A percentile compares a stretch with the other conserved stretches of the same genome.
Evolutionary conservation across 495 filamentous ascomycete species (phyloP).

Genomic region (Hypoxylon fragiforme): DNA sequence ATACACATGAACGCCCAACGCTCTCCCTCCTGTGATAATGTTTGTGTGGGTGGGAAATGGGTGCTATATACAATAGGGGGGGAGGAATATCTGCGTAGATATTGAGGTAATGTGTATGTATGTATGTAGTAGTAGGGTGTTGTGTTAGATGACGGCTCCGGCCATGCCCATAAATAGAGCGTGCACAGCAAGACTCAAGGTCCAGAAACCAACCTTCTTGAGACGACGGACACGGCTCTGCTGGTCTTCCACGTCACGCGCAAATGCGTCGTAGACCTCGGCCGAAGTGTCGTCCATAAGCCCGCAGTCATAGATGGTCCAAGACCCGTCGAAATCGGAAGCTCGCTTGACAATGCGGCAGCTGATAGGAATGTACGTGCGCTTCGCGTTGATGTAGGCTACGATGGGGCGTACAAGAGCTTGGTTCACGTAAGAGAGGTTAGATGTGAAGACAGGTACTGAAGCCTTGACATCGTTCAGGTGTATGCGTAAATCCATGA

Average conservation of each 20-base stretch:
- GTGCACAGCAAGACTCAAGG: constrained; percentile 84
- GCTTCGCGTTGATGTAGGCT: constrained; percentile 95
- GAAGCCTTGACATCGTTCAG: constrained; percentile 90
- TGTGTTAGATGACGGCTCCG: constrained; percentile 63
- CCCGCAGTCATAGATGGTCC: constrained; percentile 92
- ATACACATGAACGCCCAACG: too few species aligned
- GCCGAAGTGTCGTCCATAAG: constrained; percentile 94
- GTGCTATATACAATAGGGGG: too few species aligned
- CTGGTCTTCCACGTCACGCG: constrained; percentile 81
- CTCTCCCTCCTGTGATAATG: too few species aligned
- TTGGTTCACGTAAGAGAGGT: constrained; percentile 94
- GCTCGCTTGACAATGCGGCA: constrained; percentile 89
- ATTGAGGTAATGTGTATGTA: too few species aligned
- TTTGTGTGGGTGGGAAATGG: too few species aligned
- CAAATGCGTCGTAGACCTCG: constrained; percentile 92
- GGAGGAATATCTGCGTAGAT: too few species aligned
- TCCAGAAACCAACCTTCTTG: constrained; percentile 97
- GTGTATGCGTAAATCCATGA: constrained; percentile 87
- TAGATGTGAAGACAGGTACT: constrained; percentile 84
- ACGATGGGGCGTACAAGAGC: constrained; percentile 94
- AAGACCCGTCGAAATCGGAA: constrained; percentile 90
- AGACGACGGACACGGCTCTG: constrained; percentile 82
- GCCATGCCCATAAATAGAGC: constrained; percentile 96
- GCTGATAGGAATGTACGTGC: constrained; percentile 90
- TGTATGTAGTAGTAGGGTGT: too few species aligned